Percentiles rank a stretch among this genome's conserved stretches.
phyloP scores from a whole-genome alignment of 441 rosid genomes.

The Erodium moschatum region DNA sequence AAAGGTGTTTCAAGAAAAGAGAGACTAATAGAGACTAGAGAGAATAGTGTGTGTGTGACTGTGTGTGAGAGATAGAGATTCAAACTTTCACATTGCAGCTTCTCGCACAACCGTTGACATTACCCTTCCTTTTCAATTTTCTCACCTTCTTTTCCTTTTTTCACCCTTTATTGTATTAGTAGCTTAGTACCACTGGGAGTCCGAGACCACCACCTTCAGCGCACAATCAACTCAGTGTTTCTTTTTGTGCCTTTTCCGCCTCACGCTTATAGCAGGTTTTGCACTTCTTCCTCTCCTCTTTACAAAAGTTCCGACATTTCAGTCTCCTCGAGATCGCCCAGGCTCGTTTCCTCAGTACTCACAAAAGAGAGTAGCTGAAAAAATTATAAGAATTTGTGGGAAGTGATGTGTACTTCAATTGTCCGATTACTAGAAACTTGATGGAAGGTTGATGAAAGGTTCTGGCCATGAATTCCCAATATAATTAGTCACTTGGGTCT shows the following conservation, averaged over 20 bases:
- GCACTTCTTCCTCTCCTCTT: background rate
- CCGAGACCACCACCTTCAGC: background rate
- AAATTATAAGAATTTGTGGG: background rate
- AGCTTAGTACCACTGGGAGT: background rate
- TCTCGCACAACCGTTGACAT: background rate
- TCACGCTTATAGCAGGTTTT: background rate
- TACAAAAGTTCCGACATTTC: background rate
- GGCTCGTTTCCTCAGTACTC: background rate
- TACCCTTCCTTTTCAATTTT: background rate
- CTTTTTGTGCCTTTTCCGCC: background rate
- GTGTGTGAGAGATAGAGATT: background rate
- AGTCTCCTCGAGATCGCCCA: background rate
- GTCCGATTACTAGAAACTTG: background rate
- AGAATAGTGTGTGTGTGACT: too few species aligned
- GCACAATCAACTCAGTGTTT: background rate
- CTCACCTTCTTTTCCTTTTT: background rate
- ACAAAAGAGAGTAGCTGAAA: background rate
- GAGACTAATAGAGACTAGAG: background rate
- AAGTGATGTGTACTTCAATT: background rate
- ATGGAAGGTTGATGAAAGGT: background rate
- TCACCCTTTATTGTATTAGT: background rate
- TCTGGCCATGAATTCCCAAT: too few species aligned
- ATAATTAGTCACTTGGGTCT: background rate
- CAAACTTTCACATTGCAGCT: background rate
- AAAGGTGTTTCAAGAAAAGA: background rate